Conservation (phyloP, 495 filamentous ascomycete species). For the Penicillium paxilli region DNA sequence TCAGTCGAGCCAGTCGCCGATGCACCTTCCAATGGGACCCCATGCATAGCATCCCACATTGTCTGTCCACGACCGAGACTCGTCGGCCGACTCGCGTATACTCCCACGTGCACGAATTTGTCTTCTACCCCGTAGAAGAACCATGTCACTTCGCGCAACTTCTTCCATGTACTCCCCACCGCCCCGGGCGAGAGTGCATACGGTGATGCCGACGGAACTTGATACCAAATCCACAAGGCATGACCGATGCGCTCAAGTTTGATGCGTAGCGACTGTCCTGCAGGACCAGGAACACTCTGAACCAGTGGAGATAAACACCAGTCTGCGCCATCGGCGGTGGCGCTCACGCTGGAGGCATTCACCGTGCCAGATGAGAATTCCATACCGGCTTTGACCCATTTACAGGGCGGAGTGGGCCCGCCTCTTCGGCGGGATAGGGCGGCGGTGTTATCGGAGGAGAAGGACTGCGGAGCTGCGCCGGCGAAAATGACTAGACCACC, state of each 20-base stretch:
- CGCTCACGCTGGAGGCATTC: constrained; percentile 56
- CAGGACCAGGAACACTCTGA: constrained; percentile 17
- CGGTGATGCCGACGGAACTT: constrained; percentile 39
- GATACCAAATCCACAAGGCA: constrained; percentile 60
- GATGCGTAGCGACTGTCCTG: constrained; percentile 48
- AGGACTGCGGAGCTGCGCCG: constrained; percentile 60
- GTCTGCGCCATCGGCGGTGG: constrained; percentile 57
- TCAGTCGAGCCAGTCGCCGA: constrained; percentile 28
- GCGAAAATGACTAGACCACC: constrained; percentile 76
- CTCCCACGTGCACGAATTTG: constrained; percentile 57
- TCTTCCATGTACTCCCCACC: constrained; percentile 52
- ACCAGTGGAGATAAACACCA: constrained; percentile 53
- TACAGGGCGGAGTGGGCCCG: constrained; percentile 34
- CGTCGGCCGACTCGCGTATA: constrained; percentile 56
- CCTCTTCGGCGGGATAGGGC: constrained; percentile 12
- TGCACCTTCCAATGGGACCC: constrained; percentile 26
- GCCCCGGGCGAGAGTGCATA: constrained; percentile 38
- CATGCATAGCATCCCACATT: constrained; percentile 49
- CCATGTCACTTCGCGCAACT: constrained; percentile 59
- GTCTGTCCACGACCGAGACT: constrained; percentile 32
- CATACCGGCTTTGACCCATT: constrained; percentile 62
- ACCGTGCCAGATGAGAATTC: constrained; percentile 54
- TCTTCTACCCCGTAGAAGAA: constrained; percentile 63
- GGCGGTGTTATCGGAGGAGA: constrained; percentile 23
- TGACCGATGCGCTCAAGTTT: constrained; percentile 60